Evolutionary conservation across 306 rosid species (phyloP).

Genomic region (Rubus parviflorus): DNA sequence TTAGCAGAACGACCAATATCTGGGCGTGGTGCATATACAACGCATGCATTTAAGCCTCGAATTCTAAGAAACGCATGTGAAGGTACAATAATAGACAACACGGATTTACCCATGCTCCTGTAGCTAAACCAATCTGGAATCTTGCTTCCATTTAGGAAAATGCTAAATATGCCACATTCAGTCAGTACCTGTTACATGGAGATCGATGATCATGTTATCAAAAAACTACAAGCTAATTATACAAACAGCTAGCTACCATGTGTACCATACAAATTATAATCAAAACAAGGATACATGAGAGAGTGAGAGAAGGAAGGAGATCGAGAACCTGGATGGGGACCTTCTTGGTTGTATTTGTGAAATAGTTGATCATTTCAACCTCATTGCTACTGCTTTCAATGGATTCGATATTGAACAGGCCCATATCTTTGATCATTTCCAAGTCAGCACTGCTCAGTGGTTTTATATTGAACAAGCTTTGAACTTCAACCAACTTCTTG

Average conservation of each 20-base stretch:
- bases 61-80: neutral
- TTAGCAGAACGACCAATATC: neutral
- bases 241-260: neutral
- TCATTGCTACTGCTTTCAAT: neutral
- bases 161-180: neutral
- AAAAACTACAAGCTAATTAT: neutral
- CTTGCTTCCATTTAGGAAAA: neutral
- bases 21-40: neutral
- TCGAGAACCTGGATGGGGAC: neutral
- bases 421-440: neutral
- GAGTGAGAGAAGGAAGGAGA: neutral
- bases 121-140: neutral
- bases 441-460: neutral
- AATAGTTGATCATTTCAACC: neutral
- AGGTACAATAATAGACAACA: neutral
- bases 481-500: neutral
- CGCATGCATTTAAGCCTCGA: neutral
- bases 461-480: neutral
- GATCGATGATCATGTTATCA: neutral
- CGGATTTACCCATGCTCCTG: neutral
- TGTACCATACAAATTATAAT: neutral
- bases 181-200: neutral
- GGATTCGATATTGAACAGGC: neutral
- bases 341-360: slow-evolving; percentile 4
- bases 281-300: neutral